Evolutionary conservation across 352 stramenopile species (phyloP).

Genomic region (Phytopythium kandeliae): DNA sequence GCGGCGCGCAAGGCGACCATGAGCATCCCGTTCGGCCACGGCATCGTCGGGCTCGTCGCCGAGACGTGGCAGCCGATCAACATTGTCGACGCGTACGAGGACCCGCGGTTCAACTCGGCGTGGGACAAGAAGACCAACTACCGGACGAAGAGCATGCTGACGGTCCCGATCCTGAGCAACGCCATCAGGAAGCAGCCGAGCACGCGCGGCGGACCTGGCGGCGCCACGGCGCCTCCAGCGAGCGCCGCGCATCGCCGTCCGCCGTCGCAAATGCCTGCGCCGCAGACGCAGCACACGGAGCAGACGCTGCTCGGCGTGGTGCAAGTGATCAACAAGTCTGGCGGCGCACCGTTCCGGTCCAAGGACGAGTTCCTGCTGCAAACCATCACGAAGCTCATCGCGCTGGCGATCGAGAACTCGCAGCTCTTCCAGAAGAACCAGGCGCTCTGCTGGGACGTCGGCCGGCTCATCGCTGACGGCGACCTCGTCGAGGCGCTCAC

Average conservation of each 20-base stretch:
- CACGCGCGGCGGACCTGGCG: background rate
- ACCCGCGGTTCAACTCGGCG: constrained; percentile 70
- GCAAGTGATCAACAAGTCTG: constrained; percentile 80
- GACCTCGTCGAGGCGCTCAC: constrained; percentile 55
- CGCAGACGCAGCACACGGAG: constrained; percentile 10
- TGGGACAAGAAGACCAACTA: constrained; percentile 82
- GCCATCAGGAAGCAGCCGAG: constrained; percentile 15
- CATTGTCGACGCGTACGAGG: constrained; percentile 67
- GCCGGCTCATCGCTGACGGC: constrained; percentile 52
- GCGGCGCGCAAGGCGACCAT: constrained; percentile 32
- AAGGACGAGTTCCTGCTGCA: constrained; percentile 76
- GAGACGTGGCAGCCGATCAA: constrained; percentile 63
- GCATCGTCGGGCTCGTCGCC: constrained; percentile 65
- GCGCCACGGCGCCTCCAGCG: background rate
- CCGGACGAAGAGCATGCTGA: constrained; percentile 75
- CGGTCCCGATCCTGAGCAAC: constrained; percentile 62
- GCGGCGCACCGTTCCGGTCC: constrained; percentile 62
- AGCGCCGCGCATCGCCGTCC: background rate
- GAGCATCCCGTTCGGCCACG: constrained; percentile 67
- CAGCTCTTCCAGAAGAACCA: constrained; percentile 80
- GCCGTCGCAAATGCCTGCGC: background rate
- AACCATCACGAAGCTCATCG: constrained; percentile 74
- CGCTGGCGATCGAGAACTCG: constrained; percentile 74
- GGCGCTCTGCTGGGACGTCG: constrained; percentile 54
- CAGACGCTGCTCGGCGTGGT: constrained; percentile 62